Evolutionary conservation across 768 basidiomycete species (phyloP), one percentile per base, ranked within the genome.

Genomic region (Pulveroboletus frians): DNA sequence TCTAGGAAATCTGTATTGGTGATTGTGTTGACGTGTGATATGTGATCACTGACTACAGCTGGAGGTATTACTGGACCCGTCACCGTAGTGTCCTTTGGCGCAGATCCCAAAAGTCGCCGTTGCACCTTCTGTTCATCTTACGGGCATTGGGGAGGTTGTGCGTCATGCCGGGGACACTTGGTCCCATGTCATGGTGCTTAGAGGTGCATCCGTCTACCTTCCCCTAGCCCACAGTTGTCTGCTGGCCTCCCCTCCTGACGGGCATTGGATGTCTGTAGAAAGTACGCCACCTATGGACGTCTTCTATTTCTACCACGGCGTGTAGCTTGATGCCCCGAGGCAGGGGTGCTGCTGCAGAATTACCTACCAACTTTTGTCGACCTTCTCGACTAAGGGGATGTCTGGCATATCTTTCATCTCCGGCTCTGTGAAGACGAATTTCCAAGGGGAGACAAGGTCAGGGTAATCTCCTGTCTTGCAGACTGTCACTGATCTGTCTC

Each of bases 241-340:
- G 39, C 39, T 40, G 47, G 38, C 46, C 40, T 45, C 18, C 42
- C 36, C 37, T 35, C 55, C 20, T 59, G 60, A 53, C 53, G 56
- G 26, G 23, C 42, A 56, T 50, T 23, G n/a, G 32, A 44, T 30
- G 17, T 51, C 43, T 44, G 40, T n/a, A 45, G 30, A 45, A 46
- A 39, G 41, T 50, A 46, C 44, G 52, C 23, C 46, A 29, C 32
- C 23, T 45, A 53, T 50, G 59, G 46, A 50, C 11, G 34, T 38
- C 63, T 62, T 65, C 59, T 50, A 49, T 53, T 53, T 44, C 51
- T 39, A 45, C 43, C 46, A 59, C 60, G 50, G 39, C 50, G 39
- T 53, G 56, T 62, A 64, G 59, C 38, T 50, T 59, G 52, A 51
- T 54, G 53, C 51, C 51, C 56, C 17, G 42, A 53, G 44, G 48